These are phyloP conservation scores for Akebia trifoliata DNA, from an alignment of 164 flowering plant species.

Conservation along the genomic window DNA sequence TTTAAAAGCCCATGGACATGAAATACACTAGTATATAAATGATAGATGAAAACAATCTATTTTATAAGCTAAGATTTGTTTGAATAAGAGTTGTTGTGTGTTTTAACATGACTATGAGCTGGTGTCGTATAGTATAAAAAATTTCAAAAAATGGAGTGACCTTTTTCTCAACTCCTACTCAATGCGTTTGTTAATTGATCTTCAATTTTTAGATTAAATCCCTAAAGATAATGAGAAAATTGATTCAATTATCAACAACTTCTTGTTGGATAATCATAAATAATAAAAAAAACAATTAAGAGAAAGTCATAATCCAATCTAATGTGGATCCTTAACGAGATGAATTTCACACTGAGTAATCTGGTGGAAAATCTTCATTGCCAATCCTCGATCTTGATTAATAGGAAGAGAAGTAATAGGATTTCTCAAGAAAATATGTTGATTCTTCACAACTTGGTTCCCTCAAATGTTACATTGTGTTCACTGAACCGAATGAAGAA, in stretches of 20 bases:
- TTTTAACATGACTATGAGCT: constrained; percentile 1
- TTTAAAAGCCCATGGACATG: too few relatives aligned
- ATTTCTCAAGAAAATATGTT: too few relatives aligned
- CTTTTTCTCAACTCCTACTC: not conserved
- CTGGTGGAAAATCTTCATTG: not conserved
- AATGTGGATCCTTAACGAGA: not conserved
- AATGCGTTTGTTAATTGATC: not conserved
- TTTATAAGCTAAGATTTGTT: too few relatives aligned
- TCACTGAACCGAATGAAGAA: too few relatives aligned
- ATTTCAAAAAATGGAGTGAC: not conserved
- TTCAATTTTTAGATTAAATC: not conserved
- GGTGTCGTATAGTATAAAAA: not conserved
- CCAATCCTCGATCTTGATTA: not conserved
- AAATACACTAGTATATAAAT: too few relatives aligned
- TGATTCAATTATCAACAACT: too few relatives aligned
- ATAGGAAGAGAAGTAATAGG: too few relatives aligned
- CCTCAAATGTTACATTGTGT: too few relatives aligned
- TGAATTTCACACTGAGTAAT: not conserved
- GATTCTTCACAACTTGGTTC: too few relatives aligned
- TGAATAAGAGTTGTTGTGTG: too few relatives aligned
- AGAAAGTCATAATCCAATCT: not conserved
- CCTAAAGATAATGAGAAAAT: too few relatives aligned
- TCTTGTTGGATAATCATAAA: not conserved
- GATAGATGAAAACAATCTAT: too few relatives aligned
- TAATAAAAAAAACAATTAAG: not conserved